These are phyloP conservation scores for Pyrenochaeta sp. DNA, from an alignment of 2,329 filamentous ascomycete genomes.

Conservation along the genomic window DNA sequence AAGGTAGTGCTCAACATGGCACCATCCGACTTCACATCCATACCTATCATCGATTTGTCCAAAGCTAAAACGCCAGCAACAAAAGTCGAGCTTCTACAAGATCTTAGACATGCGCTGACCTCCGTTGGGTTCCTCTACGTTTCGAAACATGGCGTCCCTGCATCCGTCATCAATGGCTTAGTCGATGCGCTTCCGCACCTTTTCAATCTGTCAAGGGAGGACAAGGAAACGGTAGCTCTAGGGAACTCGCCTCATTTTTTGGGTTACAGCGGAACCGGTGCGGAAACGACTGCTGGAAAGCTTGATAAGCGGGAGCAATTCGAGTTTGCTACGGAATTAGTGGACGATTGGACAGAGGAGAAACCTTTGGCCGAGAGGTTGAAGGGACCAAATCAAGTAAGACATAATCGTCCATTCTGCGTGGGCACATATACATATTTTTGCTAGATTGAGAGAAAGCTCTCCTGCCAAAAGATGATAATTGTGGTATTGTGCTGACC, in stretches of 20 bases:
- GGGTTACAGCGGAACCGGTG: constrained; percentile 64
- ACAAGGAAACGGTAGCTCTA: constrained; percentile 9
- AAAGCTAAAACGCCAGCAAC: constrained; percentile 46
- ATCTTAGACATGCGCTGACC: constrained; percentile 54
- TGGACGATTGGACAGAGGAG: constrained; percentile 8
- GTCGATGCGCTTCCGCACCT: constrained; percentile 52
- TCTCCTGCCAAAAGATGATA: background rate
- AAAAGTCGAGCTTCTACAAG: constrained; percentile 50
- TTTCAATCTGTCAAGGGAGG: constrained; percentile 46
- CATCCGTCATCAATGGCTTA: constrained; percentile 3
- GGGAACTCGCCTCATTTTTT: constrained; percentile 67
- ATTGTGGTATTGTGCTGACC: background rate
- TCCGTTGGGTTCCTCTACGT: constrained; percentile 16
- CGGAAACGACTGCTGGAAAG: constrained; percentile 64
- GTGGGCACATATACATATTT: background rate
- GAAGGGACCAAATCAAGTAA: constrained; percentile 12
- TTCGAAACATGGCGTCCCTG: constrained; percentile 10
- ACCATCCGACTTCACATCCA: constrained; percentile 11
- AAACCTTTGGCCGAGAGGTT: constrained; percentile 8
- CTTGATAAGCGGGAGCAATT: constrained; percentile 65
- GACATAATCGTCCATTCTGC: background rate
- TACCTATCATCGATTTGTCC: constrained; percentile 62
- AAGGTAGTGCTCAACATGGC: constrained; percentile 5
- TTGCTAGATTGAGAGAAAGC: background rate
- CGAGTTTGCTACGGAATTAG: constrained; percentile 66